A percentile compares a stretch with the other conserved stretches of the same genome.
Conservation (phyloP, 306 rosid species). For the Lupinus albus region DNA sequence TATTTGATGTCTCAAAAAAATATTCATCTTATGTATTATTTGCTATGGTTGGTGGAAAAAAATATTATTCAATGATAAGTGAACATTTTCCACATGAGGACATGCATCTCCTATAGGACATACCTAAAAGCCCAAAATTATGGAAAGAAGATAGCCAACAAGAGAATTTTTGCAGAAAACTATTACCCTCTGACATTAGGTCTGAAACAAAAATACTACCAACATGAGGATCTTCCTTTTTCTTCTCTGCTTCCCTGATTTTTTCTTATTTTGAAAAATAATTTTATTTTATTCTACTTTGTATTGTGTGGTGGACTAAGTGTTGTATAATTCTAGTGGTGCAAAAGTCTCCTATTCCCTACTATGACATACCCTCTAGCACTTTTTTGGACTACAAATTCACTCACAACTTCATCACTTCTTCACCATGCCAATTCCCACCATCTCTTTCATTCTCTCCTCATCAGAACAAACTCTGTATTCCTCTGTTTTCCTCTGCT, state of each 20-base stretch:
- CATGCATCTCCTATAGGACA: slow-evolving; percentile 44
- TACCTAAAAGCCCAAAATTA: slow-evolving; percentile 34
- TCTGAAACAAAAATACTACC: background rate
- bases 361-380: slow-evolving; percentile 23
- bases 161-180: background rate
- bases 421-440: slow-evolving; percentile 49
- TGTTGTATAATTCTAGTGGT: slow-evolving; percentile 63
- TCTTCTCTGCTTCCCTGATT: background rate
- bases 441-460: slow-evolving; percentile 8
- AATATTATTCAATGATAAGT: too few species aligned
- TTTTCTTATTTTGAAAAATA: slow-evolving; percentile 17
- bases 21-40: too few species aligned
- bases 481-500: slow-evolving; percentile 9
- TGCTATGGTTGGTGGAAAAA: too few species aligned
- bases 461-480: slow-evolving; percentile 32
- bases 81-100: slow-evolving; percentile 36
- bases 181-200: slow-evolving; percentile 19
- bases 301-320: slow-evolving; percentile 44
- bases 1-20: too few species aligned
- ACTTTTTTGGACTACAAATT: slow-evolving; percentile 83
- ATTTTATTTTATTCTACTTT: slow-evolving; percentile 10
- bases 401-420: slow-evolving; percentile 48
- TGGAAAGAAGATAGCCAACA: slow-evolving; percentile 25
- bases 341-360: slow-evolving; percentile 34
- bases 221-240: slow-evolving; percentile 15